Conservation (phyloP, 1,139 yeast species). For the Yamadazyma membranifaciens region DNA sequence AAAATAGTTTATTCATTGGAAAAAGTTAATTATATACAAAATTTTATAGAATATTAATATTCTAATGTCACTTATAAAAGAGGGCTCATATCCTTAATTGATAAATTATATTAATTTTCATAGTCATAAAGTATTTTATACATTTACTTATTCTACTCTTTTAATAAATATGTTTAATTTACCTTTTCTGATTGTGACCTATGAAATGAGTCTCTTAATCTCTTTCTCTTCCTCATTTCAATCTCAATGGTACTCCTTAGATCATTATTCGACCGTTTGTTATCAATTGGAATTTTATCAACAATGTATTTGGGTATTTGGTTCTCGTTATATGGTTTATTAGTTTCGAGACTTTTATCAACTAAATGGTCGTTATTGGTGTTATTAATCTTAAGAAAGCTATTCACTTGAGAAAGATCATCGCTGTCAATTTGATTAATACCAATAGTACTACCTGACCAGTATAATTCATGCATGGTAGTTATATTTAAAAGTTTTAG, state of each 20-base stretch:
- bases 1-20: neutral
- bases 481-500: constrained; percentile 6
- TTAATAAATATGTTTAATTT: too few relatives aligned
- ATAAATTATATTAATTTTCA: too few relatives aligned
- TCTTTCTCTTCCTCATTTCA: neutral
- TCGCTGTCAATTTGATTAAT: neutral
- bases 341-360: too few relatives aligned
- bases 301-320: neutral
- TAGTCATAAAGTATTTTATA: too few relatives aligned
- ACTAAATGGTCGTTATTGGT: neutral
- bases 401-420: constrained; percentile 4
- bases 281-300: too few relatives aligned
- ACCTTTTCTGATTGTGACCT: too few relatives aligned
- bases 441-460: constrained; percentile 8
- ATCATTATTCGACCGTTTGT: too few relatives aligned
- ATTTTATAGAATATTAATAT: neutral
- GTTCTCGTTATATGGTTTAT: neutral
- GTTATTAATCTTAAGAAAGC: constrained; percentile 1
- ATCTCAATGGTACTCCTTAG: too few relatives aligned
- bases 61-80: too few relatives aligned
- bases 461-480: constrained; percentile 12
- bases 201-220: neutral
- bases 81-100: too few relatives aligned
- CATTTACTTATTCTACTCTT: too few relatives aligned
- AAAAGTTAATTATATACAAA: neutral